Base-by-base conservation (phyloP, 441 rosid genomes). In the Euphorbia celastroides region DNA sequence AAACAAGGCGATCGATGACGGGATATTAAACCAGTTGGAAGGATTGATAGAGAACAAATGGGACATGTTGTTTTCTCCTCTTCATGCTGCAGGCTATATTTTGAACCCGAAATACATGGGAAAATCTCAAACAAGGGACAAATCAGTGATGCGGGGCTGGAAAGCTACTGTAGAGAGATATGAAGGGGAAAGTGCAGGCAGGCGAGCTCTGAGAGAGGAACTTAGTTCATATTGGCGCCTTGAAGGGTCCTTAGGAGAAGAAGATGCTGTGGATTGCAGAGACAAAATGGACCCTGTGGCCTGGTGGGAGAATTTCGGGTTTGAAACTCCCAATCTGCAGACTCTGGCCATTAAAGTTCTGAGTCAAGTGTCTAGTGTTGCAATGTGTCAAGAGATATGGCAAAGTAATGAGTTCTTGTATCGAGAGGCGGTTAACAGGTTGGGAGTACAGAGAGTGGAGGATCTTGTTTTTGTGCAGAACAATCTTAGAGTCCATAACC, bases 231-330 rank as follows among this genome's bases (percentile, higher is more conserved):
- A 79, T 31, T 74, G 82, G 85, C 64, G 74, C 25, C 76, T 73
- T 5, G 85, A 81, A 36, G 82, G 85, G 54, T 74, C 77, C 22
- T 70, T 81, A 0, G 80, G 83, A 34, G 85, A 83, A 57, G 87
- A 81, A 75, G 83, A 83, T 72, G 87, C 83, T 5, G 57, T 77
- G n/a, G 77, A 79, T 57, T 77, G 80, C 70, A 75, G 83, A 52
- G 82, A 81, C 60, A 77, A 79, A 69, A 71, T 79, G 80, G 85
- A 81, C 62, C 80, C 82, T 22, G 78, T 74, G 59, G 79, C 81
- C 10, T 81, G 82, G 85, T 81, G 79, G 85, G 82, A 79, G 64
- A 74, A 77, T 69, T 83, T 83, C 46, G 83, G 85, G 28, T 81
- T 77, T 63, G 82, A 74, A 60, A 74, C 74, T 11, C 70, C 78